Conservation (phyloP, 306 rosid species). For the Ammopiptanthus mongolicus region DNA sequence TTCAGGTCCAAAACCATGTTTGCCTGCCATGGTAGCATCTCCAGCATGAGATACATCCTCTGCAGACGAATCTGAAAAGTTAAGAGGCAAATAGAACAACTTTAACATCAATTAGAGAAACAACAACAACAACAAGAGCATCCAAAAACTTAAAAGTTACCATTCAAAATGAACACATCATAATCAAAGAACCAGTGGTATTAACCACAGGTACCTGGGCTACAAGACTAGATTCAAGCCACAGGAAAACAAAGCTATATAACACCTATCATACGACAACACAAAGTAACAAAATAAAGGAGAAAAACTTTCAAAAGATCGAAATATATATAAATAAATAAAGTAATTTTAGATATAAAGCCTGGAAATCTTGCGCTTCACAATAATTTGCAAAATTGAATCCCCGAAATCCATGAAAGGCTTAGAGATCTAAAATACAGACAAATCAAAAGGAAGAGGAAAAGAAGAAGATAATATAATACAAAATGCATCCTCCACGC, state of each 20-base stretch:
- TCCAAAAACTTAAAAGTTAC: not conserved
- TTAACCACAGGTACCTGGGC: not conserved
- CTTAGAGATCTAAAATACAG: not conserved
- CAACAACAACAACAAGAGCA: not conserved
- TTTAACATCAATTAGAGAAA: not conserved
- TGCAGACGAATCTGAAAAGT: slow-evolving; percentile 36
- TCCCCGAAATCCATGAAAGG: not conserved
- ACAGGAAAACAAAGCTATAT: not conserved
- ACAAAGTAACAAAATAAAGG: not conserved
- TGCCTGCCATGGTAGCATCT: slow-evolving; percentile 18
- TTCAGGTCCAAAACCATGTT: slow-evolving; percentile 25
- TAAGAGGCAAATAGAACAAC: not conserved
- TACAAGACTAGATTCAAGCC: not conserved
- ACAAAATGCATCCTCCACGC: not conserved
- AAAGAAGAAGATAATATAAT: not conserved
- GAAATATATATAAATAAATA: not conserved
- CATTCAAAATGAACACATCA: not conserved
- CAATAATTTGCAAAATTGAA: not conserved
- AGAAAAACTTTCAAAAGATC: not conserved
- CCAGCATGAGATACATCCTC: not conserved
- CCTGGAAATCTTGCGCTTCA: not conserved
- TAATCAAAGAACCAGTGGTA: not conserved
- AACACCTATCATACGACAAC: not conserved
- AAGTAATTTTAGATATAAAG: not conserved
- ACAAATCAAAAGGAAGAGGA: not conserved